A percentile compares a stretch with the other conserved stretches of the same genome.
phyloP scores from a whole-genome alignment of 371 early-diverging fungal species.

The Apophysomyces trapeziformis region DNA sequence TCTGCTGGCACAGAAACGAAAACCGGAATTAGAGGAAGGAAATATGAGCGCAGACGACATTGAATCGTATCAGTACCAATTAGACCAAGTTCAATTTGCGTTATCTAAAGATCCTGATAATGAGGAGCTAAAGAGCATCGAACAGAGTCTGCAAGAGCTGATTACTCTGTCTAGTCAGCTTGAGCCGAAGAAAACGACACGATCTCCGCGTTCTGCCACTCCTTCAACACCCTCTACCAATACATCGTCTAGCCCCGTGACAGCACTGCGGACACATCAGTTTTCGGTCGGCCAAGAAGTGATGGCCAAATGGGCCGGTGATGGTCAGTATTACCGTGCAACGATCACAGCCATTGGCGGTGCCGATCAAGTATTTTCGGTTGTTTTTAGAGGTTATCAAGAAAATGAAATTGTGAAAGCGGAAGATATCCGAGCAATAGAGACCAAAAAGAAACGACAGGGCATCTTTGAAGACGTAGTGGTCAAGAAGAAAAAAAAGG shows the following conservation, averaged over 20 bases:
- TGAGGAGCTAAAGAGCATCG: slow-evolving; percentile 70
- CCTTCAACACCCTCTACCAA: slow-evolving; percentile 9
- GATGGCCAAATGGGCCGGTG: slow-evolving; percentile 68
- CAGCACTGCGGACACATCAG: slow-evolving; percentile 35
- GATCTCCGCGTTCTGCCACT: slow-evolving; percentile 6
- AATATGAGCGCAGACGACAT: slow-evolving; percentile 52
- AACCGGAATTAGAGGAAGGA: not conserved
- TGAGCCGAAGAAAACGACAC: slow-evolving; percentile 27
- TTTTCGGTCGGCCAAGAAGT: slow-evolving; percentile 66
- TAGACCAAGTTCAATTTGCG: slow-evolving; percentile 78
- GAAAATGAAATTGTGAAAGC: slow-evolving; percentile 60
- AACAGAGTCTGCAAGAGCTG: slow-evolving; percentile 71
- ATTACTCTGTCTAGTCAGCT: slow-evolving; percentile 61
- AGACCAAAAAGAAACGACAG: slow-evolving; percentile 37
- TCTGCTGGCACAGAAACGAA: not conserved
- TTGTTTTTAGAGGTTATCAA: slow-evolving; percentile 70
- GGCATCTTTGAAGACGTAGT: slow-evolving; percentile 52
- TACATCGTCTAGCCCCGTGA: slow-evolving; percentile 14
- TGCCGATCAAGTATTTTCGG: slow-evolving; percentile 66
- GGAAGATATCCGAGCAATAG: slow-evolving; percentile 60
- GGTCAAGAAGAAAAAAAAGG: slow-evolving; percentile 30
- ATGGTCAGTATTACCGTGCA: slow-evolving; percentile 78
- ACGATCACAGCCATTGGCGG: slow-evolving; percentile 70
- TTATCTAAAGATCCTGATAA: slow-evolving; percentile 71
- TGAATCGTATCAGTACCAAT: slow-evolving; percentile 68